Evolutionary conservation across 495 filamentous ascomycete species (phyloP), one percentile per base, ranked within the genome.

Genomic region (Elaphomyces granulatus): DNA sequence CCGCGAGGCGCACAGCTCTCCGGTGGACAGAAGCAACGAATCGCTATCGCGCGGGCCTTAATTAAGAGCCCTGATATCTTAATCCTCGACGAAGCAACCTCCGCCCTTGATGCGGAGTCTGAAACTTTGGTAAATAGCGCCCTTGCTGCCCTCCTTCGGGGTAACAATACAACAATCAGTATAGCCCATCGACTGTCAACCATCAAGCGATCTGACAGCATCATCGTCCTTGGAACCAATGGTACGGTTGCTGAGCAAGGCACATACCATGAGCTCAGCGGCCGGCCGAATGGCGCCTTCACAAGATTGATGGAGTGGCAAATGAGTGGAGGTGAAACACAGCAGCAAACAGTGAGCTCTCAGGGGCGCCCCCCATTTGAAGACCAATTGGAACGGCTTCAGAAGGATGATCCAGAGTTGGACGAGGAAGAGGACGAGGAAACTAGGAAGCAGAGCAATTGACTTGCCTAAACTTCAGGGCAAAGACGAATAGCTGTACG

Each of bases 301-400:
- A 87, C 75, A 20, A 84, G 82, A 60, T 66, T 98, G 36, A 98
- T 98, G 90, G 87, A 96, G 56, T 98, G 92, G 92, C 90, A 98
- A 62, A 81, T 96, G 72, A 88, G 72, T 46, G 92, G 87, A 10
- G 79, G 80, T 8, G 85, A 92, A 30, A 57, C 61, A 1, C 18
- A 42, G 0, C 47, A 53, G 15, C 44, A 61, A n/a, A 49, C 54
- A 7, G 35, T 32, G 3, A 41, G 26, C 26, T 40, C 52, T 8
- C 38, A 52, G 20, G 33, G 50, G 3, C 50, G 48, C 31, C 36
- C 53, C 4, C 40, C 38, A 20, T 46, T 56, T 7, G 39, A 55
- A 19, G 62, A 63, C 16, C 51, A 60, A 37, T 47, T 60, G 38
- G 61, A 51, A 53, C 45, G 60, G 34, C 44, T 60, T 26, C 41